A percentile compares a stretch with the other conserved stretches of the same genome.
These are phyloP conservation scores for Ogataea allantospora DNA, from an alignment of 805 yeast genomes.

Conservation along the genomic window DNA sequence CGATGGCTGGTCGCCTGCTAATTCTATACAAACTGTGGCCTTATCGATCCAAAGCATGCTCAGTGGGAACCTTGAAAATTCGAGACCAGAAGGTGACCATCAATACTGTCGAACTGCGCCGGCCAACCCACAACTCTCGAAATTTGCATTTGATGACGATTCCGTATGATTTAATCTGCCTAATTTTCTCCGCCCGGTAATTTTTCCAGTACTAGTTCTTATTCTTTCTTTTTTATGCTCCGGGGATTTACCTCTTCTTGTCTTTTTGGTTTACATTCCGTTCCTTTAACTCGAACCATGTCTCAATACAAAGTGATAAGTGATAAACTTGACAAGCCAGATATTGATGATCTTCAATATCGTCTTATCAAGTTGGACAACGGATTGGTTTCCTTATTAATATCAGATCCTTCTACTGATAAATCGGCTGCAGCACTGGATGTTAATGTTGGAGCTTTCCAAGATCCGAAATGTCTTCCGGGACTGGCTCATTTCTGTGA, in stretches of 20 bases:
- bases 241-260: conserved; percentile 3
- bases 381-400: conserved; percentile 56
- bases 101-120: conserved; percentile 54
- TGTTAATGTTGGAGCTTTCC: conserved; percentile 74
- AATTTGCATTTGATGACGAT: conserved; percentile 64
- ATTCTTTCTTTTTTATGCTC: conserved; percentile 10
- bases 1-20: conserved; percentile 66
- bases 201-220: conserved; percentile 4
- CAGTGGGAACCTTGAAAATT: conserved; percentile 42
- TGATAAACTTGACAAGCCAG: conserved; percentile 39
- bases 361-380: conserved; percentile 60
- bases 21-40: conserved; percentile 45
- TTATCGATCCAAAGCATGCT: conserved; percentile 68
- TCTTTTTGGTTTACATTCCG: conserved; percentile 1
- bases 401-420: conserved; percentile 68
- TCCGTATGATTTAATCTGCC: conserved; percentile 23
- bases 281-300: conserved; percentile 4
- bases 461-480: conserved; percentile 60
- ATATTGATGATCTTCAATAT: conserved; percentile 73
- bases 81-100: conserved; percentile 59
- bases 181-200: conserved; percentile 7
- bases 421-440: conserved; percentile 78
- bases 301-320: conserved; percentile 6
- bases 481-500: conserved; percentile 82
- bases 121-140: conserved; percentile 48